Evolutionary conservation across 75 land plant genomes (phyloP).

Genomic region (Sequoia sempervirens): DNA sequence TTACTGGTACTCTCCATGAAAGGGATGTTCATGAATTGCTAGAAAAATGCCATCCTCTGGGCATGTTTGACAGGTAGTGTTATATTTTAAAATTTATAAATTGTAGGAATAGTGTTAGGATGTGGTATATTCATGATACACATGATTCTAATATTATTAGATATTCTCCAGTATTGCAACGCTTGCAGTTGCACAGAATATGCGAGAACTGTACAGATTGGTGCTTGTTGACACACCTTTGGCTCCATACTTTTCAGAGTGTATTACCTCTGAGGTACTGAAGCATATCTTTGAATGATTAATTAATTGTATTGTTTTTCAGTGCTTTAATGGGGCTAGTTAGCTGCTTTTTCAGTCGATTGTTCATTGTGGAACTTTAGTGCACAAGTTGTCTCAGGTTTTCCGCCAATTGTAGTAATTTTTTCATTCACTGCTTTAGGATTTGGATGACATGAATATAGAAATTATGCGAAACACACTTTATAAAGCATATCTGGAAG

Average conservation of each 20-base stretch:
- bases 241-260: slow-evolving; percentile 98
- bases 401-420: slow-evolving; percentile 2
- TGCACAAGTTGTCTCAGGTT: neutral
- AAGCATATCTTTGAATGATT: neutral
- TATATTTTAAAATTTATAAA: neutral
- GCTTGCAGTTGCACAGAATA: slow-evolving; percentile 96
- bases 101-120: neutral
- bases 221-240: slow-evolving; percentile 98
- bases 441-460: slow-evolving; percentile 99
- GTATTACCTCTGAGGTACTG: slow-evolving; percentile 96
- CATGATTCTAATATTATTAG: neutral
- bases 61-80: slow-evolving; percentile 98
- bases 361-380: neutral
- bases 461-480: slow-evolving; percentile 99
- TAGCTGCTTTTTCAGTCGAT: neutral
- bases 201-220: slow-evolving; percentile 96
- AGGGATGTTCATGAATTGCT: slow-evolving; percentile 97
- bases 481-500: slow-evolving; percentile 97
- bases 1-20: slow-evolving; percentile 98
- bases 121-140: neutral
- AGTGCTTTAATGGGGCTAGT: neutral
- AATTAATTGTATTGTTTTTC: neutral
- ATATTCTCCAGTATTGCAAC: slow-evolving; percentile 79
- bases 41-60: slow-evolving; percentile 98
- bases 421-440: slow-evolving; percentile 34